Percentiles rank a stretch among this genome's conserved stretches.
Evolutionary conservation across 805 yeast genomes (phyloP).

Genomic region (Tetrapisispora taiwanensis): DNA sequence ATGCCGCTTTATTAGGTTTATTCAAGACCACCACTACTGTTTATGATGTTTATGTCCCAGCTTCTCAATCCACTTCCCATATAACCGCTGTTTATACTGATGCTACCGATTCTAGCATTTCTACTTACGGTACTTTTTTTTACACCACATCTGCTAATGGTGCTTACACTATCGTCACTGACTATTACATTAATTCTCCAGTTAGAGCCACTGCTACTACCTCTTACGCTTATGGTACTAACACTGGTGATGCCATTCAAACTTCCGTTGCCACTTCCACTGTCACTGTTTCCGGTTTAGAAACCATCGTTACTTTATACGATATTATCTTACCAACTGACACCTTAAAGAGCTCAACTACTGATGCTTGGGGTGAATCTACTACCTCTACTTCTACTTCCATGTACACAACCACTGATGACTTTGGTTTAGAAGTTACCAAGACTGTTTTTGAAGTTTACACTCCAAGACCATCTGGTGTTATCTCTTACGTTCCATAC

Average conservation of each 20-base stretch:
- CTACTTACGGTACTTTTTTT: constrained; percentile 6
- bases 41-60: background rate
- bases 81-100: background rate
- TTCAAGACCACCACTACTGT: background rate
- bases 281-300: background rate
- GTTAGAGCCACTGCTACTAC: constrained; percentile 4
- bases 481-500: background rate
- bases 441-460: constrained; percentile 5
- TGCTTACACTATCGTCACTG: constrained; percentile 3
- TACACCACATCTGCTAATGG: constrained; percentile 5
- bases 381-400: background rate
- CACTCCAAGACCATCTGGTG: constrained; percentile 5
- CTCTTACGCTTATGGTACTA: background rate
- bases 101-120: constrained; percentile 2
- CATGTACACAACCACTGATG: background rate
- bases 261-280: background rate
- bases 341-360: background rate
- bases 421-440: constrained; percentile 2
- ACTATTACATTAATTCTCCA: constrained; percentile 8
- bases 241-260: constrained; percentile 4
- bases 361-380: background rate
- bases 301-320: background rate
- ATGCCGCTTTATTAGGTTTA: background rate
- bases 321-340: constrained; percentile 1
- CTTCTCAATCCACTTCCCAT: background rate